Evolutionary conservation across 257 asterid genomes (phyloP).

Genomic region (Osmanthus fragrans): DNA sequence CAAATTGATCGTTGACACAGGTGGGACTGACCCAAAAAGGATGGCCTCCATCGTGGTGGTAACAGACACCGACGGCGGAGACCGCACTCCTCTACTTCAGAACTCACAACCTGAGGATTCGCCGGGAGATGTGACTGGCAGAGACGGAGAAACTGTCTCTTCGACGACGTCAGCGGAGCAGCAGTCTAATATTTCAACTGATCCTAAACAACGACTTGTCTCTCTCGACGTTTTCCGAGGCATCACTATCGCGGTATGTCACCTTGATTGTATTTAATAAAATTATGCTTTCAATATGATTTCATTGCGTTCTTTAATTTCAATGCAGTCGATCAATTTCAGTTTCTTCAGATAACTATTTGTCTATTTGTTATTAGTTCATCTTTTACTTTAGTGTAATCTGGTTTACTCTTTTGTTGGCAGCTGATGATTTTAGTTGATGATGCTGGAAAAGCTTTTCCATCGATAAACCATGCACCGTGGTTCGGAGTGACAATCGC

Average conservation of each 20-base stretch:
- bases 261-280: background rate
- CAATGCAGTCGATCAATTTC: background rate
- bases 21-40: background rate
- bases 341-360: background rate
- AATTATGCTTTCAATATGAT: background rate
- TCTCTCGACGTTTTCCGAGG: slow-evolving; percentile 97
- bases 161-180: slow-evolving; percentile 28
- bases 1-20: background rate
- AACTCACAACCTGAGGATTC: slow-evolving; percentile 31
- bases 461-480: slow-evolving; percentile 84
- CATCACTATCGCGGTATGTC: slow-evolving; percentile 76
- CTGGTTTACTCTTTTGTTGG: slow-evolving; percentile 1
- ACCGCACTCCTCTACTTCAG: slow-evolving; percentile 59
- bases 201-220: slow-evolving; percentile 63
- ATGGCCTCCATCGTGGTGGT: slow-evolving; percentile 64
- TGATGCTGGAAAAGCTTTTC: slow-evolving; percentile 91
- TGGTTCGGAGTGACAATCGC: slow-evolving; percentile 96
- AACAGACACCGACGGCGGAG: slow-evolving; percentile 43
- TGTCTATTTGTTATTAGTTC: background rate
- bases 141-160: slow-evolving; percentile 33
- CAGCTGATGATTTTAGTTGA: slow-evolving; percentile 95
- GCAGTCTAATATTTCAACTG: slow-evolving; percentile 29
- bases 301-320: background rate
- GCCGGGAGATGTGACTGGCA: slow-evolving; percentile 18
- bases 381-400: background rate